phyloP scores from a whole-genome alignment of 139 green algal species.

The Microglena sp. region DNA sequence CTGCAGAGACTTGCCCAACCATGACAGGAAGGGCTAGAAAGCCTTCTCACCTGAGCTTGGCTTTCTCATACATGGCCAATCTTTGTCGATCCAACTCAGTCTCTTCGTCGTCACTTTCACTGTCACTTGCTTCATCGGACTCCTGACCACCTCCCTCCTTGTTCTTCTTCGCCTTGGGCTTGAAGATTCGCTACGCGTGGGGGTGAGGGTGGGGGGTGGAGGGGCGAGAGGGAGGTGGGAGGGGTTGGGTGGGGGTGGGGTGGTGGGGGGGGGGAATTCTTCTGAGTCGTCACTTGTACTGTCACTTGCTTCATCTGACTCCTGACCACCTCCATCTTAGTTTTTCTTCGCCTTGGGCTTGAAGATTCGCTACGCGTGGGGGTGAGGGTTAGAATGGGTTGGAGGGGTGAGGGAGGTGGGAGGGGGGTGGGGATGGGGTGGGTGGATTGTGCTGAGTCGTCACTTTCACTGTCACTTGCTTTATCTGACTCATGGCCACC shows the following conservation, averaged over 20 bases:
- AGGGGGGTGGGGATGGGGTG: no score
- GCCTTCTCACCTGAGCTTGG: conserved; percentile 55
- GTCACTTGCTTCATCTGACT: conserved; percentile 13
- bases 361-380: no score
- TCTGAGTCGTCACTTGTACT: conserved; percentile 12
- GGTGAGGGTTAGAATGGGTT: no score
- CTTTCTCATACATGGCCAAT: conserved; percentile 75
- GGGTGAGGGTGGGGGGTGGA: no score
- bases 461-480: conserved; percentile 10
- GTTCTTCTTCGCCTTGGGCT: conserved; percentile 3
- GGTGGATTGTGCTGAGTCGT: conserved; percentile 17
- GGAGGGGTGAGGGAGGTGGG: no score
- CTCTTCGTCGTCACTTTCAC: conserved; percentile 12
- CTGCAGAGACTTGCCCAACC: no score
- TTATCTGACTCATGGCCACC: conserved; percentile 2
- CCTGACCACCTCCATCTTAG: conserved; percentile 1
- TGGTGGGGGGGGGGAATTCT: no score
- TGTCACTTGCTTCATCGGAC: conserved; percentile 14
- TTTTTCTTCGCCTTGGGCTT: conserved; percentile 5
- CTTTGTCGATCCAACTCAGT: conserved; percentile 46
- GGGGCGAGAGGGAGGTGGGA: no score
- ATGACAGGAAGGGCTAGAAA: not conserved
- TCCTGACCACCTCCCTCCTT: conserved; percentile 3
- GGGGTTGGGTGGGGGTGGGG: no score
- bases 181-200: no score